phyloP scores from a whole-genome alignment of 1,284 basidiomycete genomes.

The Cryptococcus depauperatus region DNA sequence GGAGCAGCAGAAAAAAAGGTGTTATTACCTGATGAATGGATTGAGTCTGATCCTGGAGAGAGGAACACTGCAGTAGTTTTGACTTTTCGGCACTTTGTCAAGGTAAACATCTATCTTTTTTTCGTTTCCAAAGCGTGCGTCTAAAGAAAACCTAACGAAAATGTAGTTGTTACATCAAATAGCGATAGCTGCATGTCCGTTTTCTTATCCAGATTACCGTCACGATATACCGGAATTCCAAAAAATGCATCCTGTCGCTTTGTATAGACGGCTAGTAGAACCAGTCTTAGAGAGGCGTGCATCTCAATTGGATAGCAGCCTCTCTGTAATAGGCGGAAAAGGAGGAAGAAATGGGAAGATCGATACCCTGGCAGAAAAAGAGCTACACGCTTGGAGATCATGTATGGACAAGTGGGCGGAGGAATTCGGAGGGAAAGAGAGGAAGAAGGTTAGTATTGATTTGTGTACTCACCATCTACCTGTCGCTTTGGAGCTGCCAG shows the following conservation, averaged over 20 bases:
- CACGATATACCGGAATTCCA: conserved; percentile 37
- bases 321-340: conserved; percentile 14
- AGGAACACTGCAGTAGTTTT: conserved; percentile 43
- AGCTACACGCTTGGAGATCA: conserved; percentile 37
- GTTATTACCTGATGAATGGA: conserved; percentile 41
- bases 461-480: not conserved
- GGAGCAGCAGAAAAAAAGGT: conserved; percentile 17
- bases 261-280: conserved; percentile 42
- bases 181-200: conserved; percentile 39
- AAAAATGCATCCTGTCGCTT: conserved; percentile 39
- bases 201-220: conserved; percentile 38
- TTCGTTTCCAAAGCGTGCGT: not conserved
- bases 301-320: too few species aligned
- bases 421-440: conserved; percentile 42
- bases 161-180: conserved; percentile 39
- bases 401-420: conserved; percentile 46
- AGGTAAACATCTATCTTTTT: conserved; percentile 19
- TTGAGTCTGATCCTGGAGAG: conserved; percentile 32
- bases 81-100: conserved; percentile 45
- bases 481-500: too few species aligned
- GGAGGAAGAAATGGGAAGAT: too few species aligned
- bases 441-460: conserved; percentile 29
- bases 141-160: not conserved
- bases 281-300: conserved; percentile 26
- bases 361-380: too few species aligned